Base-by-base conservation (phyloP, 768 basidiomycete genomes). In the Mycena belliarum region DNA sequence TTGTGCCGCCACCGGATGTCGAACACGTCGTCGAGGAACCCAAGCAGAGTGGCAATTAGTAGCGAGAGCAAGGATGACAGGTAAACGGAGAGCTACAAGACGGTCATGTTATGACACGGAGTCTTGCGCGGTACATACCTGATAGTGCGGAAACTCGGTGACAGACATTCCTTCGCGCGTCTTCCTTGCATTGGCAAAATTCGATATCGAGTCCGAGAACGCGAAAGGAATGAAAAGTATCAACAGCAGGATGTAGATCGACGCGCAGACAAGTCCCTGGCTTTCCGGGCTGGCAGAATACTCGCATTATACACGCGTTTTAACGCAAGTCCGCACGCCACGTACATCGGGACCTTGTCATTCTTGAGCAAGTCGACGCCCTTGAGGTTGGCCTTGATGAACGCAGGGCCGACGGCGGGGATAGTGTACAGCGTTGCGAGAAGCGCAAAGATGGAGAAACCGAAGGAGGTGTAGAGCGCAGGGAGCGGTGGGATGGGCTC, bases 1-100 rank as follows among this genome's bases (percentile, higher is more conserved):
- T 99, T 99, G 74, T 98, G 94, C 55, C 97, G 76, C 97, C 97
- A 99, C 18, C 97, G 87, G 63, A 99, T 98, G 70, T 99, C 97
- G 65, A 98, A 99, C 5, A 98, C 83, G 72, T 99, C 97, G 67
- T 99, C 97, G 43, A 98, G 78, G 69, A 99, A 96, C 29, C 97
- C 97, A 9, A 99, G 84, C 59, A 98, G 80, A 0, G 95, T 95
- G 0, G 97, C 95, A 41, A 93, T 92, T 32, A 98, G 75, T 35
- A 99, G 79, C 0, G 92, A 95, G n/a, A 99, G 81, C 8, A 99
- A 68, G 10, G 93, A 93, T 0, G 97, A 95, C 43, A 99, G 80
- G 73, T 97, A 99, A 7, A 95, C 85, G 1, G 96, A 85, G 57
- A 98, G 79, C 91, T 98, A 43, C 14, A n/a, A 35, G 16, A 6